A percentile compares a stretch with the other conserved stretches of the same genome.
These are phyloP conservation scores for Pythium volutum DNA, from an alignment of 352 stramenopile species.

Conservation along the genomic window DNA sequence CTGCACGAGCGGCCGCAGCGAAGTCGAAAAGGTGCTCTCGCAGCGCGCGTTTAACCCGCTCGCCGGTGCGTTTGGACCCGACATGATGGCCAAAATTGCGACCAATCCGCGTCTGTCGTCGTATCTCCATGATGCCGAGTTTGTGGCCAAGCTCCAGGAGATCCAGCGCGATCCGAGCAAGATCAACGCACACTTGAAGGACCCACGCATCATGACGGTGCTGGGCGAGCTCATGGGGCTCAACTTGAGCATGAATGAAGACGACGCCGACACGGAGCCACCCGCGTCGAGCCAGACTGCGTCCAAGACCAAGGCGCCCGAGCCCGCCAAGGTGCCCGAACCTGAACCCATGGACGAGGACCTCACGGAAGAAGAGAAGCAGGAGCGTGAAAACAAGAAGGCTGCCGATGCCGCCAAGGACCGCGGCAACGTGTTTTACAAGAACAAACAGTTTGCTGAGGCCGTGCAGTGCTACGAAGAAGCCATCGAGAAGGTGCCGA, in stretches of 20 bases:
- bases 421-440: constrained; percentile 97
- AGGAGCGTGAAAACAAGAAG: constrained; percentile 53
- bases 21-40: constrained; percentile 92
- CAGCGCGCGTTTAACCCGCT: constrained; percentile 77
- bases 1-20: constrained; percentile 91
- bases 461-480: constrained; percentile 95
- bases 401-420: constrained; percentile 91
- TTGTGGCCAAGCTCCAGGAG: constrained; percentile 76
- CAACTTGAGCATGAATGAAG: constrained; percentile 63
- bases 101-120: constrained; percentile 84
- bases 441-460: constrained; percentile 95
- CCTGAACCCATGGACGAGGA: constrained; percentile 83
- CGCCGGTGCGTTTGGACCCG: constrained; percentile 91
- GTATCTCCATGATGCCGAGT: constrained; percentile 91
- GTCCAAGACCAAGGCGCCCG: constrained; percentile 30
- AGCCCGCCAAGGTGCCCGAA: constrained; percentile 32
- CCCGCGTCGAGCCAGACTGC: constrained; percentile 25
- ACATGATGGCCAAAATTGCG: constrained; percentile 94
- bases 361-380: constrained; percentile 82
- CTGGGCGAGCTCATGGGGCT: constrained; percentile 84
- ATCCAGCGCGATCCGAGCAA: constrained; percentile 76
- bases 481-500: constrained; percentile 93
- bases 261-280: constrained; percentile 59
- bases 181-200: constrained; percentile 75
- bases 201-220: constrained; percentile 86